Percentiles rank a stretch among this genome's conserved stretches.
Conservation (phyloP, 257 asterid genomes). For the Catharanthus roseus region DNA sequence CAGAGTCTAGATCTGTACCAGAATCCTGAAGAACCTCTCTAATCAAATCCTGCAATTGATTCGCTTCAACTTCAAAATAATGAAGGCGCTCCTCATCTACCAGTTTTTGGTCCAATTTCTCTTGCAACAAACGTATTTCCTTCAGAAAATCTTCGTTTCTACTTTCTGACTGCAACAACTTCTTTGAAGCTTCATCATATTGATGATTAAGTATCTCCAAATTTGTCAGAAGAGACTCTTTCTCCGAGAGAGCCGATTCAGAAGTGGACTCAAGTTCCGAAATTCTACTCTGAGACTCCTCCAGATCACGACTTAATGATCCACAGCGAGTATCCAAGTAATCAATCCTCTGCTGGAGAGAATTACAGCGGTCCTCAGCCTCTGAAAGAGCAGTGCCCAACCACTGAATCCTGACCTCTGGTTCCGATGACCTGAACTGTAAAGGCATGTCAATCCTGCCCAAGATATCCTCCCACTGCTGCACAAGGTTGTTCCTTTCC, state of each 20-base stretch:
- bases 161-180: constrained; percentile 28
- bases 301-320: constrained; percentile 54
- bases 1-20: constrained; percentile 35
- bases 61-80: constrained; percentile 44
- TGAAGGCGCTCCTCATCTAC: constrained; percentile 46
- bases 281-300: constrained; percentile 51
- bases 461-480: constrained; percentile 79
- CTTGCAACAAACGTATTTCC: constrained; percentile 49
- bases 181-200: constrained; percentile 39
- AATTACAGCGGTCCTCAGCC: constrained; percentile 52
- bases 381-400: constrained; percentile 59
- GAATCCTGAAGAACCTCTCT: constrained; percentile 54
- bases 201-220: constrained; percentile 50
- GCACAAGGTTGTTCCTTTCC: constrained; percentile 89
- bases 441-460: constrained; percentile 71
- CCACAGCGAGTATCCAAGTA: constrained; percentile 48
- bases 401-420: constrained; percentile 86
- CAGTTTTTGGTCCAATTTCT: constrained; percentile 44
- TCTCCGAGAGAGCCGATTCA: constrained; percentile 53
- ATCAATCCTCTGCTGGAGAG: constrained; percentile 76
- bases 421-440: constrained; percentile 75
- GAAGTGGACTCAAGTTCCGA: constrained; percentile 57
- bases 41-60: constrained; percentile 55
- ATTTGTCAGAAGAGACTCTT: constrained; percentile 50
- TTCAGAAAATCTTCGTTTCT: constrained; percentile 43